Evolutionary conservation across 306 rosid genomes (phyloP).

Genomic region (Phaseolus lunatus): DNA sequence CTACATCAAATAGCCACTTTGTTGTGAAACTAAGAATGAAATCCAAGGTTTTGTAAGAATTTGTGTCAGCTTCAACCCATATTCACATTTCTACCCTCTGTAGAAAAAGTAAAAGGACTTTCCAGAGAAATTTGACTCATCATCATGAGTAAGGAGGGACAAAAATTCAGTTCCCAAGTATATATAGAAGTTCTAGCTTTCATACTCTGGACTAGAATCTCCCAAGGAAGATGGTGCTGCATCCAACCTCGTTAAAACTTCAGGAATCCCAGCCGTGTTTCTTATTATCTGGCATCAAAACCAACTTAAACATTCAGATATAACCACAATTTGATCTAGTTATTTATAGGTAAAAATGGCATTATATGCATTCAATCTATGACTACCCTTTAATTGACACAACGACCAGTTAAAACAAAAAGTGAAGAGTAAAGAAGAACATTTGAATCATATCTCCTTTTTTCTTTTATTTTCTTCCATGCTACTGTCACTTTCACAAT

Average conservation of each 20-base stretch:
- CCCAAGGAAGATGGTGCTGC: slow-evolving; percentile 59
- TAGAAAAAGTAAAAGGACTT: slow-evolving; percentile 29
- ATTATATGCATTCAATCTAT: slow-evolving; percentile 1
- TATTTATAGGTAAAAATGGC: background rate
- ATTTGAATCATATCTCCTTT: background rate
- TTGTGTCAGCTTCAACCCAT: slow-evolving; percentile 38
- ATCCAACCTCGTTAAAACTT: slow-evolving; percentile 89
- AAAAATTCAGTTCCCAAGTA: slow-evolving; percentile 35
- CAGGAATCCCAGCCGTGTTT: slow-evolving; percentile 86
- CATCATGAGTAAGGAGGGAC: slow-evolving; percentile 24
- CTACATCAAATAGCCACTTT: slow-evolving; percentile 36
- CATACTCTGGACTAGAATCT: slow-evolving; percentile 70
- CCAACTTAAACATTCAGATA: slow-evolving; percentile 44
- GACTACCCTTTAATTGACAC: background rate
- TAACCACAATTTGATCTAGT: slow-evolving; percentile 6
- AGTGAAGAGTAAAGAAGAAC: background rate
- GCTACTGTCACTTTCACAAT: background rate
- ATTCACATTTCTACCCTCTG: slow-evolving; percentile 27
- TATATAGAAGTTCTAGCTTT: slow-evolving; percentile 61
- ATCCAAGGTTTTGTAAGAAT: slow-evolving; percentile 45
- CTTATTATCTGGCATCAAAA: slow-evolving; percentile 77
- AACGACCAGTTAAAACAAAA: background rate
- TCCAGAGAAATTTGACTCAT: slow-evolving; percentile 29
- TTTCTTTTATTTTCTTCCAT: background rate
- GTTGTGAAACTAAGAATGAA: slow-evolving; percentile 29